Evolutionary conservation across 768 basidiomycete species (phyloP).

Genomic region (Udeniomyces megalosporus): DNA sequence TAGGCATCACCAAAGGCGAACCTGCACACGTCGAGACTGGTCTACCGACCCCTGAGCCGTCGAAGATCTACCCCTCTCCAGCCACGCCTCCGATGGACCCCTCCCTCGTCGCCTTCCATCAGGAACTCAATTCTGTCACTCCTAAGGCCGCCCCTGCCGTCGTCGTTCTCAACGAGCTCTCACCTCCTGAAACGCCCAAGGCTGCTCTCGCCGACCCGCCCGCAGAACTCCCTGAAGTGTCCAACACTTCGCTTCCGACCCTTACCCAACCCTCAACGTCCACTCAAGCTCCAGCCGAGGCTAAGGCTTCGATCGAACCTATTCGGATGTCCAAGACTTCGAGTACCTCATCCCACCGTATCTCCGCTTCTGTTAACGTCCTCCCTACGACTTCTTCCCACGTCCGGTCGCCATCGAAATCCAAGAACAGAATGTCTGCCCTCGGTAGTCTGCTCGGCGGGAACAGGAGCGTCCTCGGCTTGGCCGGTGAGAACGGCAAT

Average conservation of each 20-base stretch:
- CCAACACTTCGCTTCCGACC: neutral
- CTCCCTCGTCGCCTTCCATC: too few relatives aligned
- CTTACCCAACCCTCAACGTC: too few relatives aligned
- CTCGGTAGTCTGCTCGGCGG: slow-evolving; percentile 52
- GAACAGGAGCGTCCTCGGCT: neutral
- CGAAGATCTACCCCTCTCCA: neutral
- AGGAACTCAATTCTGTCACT: too few relatives aligned
- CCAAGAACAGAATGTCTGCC: slow-evolving; percentile 34
- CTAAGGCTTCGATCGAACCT: neutral
- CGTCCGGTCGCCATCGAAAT: neutral
- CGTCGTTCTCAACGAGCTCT: neutral
- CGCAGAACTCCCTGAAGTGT: neutral
- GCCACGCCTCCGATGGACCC: neutral
- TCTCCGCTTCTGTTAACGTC: neutral
- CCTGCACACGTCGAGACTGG: neutral
- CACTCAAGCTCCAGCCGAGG: neutral
- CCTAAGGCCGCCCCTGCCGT: too few relatives aligned
- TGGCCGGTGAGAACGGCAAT: neutral
- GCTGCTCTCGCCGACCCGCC: neutral
- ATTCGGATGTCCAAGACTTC: neutral
- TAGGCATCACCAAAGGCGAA: neutral
- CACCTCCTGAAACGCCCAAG: neutral
- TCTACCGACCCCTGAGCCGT: slow-evolving; percentile 3
- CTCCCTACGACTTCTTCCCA: neutral
- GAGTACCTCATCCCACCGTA: too few relatives aligned